Evolutionary conservation across 208 protist species (phyloP).

Genomic region (Leishmania gerbilli): DNA sequence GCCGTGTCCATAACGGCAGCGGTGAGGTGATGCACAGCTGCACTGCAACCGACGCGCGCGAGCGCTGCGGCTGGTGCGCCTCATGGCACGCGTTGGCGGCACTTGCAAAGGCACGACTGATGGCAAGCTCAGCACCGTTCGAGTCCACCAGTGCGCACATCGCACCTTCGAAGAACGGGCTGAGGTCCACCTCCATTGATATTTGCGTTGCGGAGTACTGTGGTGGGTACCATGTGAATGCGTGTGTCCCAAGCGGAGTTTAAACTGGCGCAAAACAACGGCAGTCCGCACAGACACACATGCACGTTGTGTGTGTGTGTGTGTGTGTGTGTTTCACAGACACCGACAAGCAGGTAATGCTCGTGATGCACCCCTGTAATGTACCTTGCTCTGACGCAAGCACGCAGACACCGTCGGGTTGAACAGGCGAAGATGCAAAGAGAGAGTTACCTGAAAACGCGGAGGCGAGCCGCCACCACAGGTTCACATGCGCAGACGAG

Average conservation of each 20-base stretch:
- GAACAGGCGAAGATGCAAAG: not conserved
- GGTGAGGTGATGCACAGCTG: not conserved
- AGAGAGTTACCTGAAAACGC: not conserved
- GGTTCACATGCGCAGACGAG: too few relatives aligned
- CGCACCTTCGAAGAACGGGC: slow-evolving; percentile 9
- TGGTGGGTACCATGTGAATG: not conserved
- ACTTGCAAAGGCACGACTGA: slow-evolving; percentile 35
- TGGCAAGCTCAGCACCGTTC: slow-evolving; percentile 28
- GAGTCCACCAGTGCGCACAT: slow-evolving; percentile 1
- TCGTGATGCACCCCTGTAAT: not conserved
- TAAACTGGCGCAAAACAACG: not conserved
- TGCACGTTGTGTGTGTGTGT: not conserved
- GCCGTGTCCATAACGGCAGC: slow-evolving; percentile 14
- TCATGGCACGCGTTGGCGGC: slow-evolving; percentile 26
- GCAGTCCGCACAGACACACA: not conserved
- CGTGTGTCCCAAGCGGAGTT: not conserved
- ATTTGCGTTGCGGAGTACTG: not conserved
- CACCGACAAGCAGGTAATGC: not conserved
- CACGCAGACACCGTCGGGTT: not conserved
- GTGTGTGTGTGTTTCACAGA: not conserved
- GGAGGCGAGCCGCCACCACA: not conserved
- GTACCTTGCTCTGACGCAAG: not conserved
- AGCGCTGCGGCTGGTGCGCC: slow-evolving; percentile 3
- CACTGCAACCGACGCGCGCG: slow-evolving; percentile 4
- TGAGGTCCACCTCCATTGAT: slow-evolving; percentile 20